Conservation (phyloP, 768 basidiomycete genomes). For the Amanita fuliginea region DNA sequence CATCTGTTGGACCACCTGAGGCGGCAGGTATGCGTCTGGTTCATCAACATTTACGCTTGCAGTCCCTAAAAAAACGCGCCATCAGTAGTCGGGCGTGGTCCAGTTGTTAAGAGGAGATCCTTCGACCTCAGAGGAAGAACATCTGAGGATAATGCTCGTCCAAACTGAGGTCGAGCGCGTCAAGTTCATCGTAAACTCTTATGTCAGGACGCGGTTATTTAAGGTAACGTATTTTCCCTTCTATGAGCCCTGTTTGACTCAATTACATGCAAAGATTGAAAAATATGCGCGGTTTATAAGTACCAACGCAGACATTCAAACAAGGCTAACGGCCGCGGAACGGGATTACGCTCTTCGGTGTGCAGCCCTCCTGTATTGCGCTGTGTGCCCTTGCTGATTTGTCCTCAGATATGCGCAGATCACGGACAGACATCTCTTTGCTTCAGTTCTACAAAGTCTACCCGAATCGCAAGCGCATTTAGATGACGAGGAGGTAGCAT, state of each 20-base stretch:
- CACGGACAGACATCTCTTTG: conserved; percentile 65
- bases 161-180: conserved; percentile 93
- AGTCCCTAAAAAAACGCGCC: conserved; percentile 8
- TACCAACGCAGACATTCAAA: conserved; percentile 58
- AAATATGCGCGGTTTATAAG: conserved; percentile 75
- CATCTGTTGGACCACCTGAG: conserved; percentile 65
- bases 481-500: conserved; percentile 54
- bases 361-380: conserved; percentile 9
- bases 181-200: conserved; percentile 85
- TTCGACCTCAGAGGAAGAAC: conserved; percentile 82
- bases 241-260: neutral
- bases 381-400: neutral
- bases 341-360: conserved; percentile 71
- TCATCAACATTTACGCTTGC: conserved; percentile 1
- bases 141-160: conserved; percentile 85
- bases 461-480: conserved; percentile 69
- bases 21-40: conserved; percentile 49
- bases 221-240: conserved; percentile 47
- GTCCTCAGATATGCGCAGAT: conserved; percentile 57
- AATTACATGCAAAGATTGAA: conserved; percentile 56
- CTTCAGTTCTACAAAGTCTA: conserved; percentile 74
- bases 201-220: conserved; percentile 74
- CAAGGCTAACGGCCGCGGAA: conserved; percentile 74
- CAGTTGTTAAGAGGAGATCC: conserved; percentile 72
- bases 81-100: conserved; percentile 61